Evolutionary conservation across 2,329 filamentous ascomycete genomes (phyloP), one percentile per base, ranked within the genome.

Genomic region (Trichoderma aggressivum): DNA sequence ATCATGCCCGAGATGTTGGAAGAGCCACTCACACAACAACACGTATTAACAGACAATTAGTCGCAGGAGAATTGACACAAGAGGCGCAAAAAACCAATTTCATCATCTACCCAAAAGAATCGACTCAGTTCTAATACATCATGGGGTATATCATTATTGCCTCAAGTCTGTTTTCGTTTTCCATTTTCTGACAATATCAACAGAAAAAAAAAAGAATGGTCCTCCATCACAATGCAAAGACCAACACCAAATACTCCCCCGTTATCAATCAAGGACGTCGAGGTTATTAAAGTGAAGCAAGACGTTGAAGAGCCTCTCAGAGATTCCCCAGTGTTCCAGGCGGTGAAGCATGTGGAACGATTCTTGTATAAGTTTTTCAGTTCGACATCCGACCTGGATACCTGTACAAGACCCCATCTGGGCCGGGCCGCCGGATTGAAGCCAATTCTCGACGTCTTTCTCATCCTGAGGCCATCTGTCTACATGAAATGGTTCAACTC

Each of bases 251-350:
- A 53, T 53, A 2, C 3, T n/a, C 47, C 47, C 14, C 10, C 10
- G 5, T 3, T 14, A 62, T 43, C 34, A 36, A n/a, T 14, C 16
- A 73, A 74, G 30, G 64, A 71, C 39, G 74, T 70, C 36, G 76
- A 47, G 24, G 77, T 78, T 50, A 75, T 77, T 43, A 75, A 74
- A 70, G 26, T 63, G 18, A 26, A 7, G 5, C 28, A 64, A 26
- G n/a, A 64, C 34, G n/a, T 10, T 43, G 28, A 53, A 55, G 7
- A 79, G 78, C 55, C 78, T 78, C n/a, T 76, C 75, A 0, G 78
- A 75, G 39, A 79, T 53, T 0, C 77, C 78, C 78, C 77, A 79
- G 59, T 72, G 74, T 18, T 71, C 47, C 1, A 78, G 47, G 11
- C 72, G 72, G 70, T 76, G 73, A 28, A 79, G 69, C 70, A 77